phyloP scores from a whole-genome alignment of 768 basidiomycete genomes.

The Lentinula raphanica region DNA sequence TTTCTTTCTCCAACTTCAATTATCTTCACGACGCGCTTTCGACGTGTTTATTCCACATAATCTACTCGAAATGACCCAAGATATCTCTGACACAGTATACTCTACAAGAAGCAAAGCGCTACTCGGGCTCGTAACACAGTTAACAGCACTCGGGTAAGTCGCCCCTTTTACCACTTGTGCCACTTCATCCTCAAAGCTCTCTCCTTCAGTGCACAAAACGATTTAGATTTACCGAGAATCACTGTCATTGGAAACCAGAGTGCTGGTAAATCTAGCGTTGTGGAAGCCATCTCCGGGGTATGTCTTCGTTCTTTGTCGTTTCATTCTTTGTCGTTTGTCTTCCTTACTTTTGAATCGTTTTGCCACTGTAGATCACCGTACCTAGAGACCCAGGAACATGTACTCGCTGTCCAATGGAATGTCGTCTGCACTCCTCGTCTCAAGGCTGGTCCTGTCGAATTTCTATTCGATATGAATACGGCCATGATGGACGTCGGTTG shows the following conservation, averaged over 20 bases:
- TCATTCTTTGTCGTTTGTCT: too few species aligned
- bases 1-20: too few species aligned
- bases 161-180: not conserved
- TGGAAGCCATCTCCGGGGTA: slow-evolving; percentile 47
- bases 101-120: slow-evolving; percentile 26
- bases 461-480: slow-evolving; percentile 32
- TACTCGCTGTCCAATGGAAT: slow-evolving; percentile 37
- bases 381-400: slow-evolving; percentile 47
- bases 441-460: slow-evolving; percentile 33
- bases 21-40: too few species aligned
- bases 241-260: slow-evolving; percentile 50
- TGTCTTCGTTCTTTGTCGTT: slow-evolving; percentile 2
- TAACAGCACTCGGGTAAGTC: slow-evolving; percentile 28
- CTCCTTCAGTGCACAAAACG: slow-evolving; percentile 31
- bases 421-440: slow-evolving; percentile 21
- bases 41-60: too few species aligned
- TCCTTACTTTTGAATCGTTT: not conserved
- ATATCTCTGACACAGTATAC: slow-evolving; percentile 14
- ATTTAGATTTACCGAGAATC: slow-evolving; percentile 45
- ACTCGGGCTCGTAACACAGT: slow-evolving; percentile 24
- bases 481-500: slow-evolving; percentile 18
- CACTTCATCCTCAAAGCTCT: not conserved
- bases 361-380: slow-evolving; percentile 34
- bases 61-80: too few species aligned
- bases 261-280: slow-evolving; percentile 43